phyloP scores from a whole-genome alignment of 139 green algal genomes.

The Auxenochlorella protothecoides region DNA sequence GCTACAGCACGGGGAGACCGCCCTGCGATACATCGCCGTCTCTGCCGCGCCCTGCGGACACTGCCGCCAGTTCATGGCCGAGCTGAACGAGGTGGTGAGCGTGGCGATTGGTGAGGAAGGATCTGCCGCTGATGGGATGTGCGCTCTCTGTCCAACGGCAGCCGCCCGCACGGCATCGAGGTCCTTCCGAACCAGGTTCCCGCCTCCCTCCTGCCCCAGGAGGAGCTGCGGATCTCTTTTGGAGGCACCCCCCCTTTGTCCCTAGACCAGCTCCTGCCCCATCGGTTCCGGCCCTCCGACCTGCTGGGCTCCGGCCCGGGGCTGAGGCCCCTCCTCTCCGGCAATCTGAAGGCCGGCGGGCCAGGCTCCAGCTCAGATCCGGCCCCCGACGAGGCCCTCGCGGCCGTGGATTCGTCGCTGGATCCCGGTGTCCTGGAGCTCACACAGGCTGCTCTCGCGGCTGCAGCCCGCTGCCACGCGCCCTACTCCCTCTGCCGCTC shows the following conservation, averaged over 20 bases:
- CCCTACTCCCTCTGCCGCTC: constrained; percentile 71
- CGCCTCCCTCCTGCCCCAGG: constrained; percentile 20
- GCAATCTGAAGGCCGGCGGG: too few relatives aligned
- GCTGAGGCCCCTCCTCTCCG: constrained; percentile 6
- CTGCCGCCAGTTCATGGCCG: constrained; percentile 73
- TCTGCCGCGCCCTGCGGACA: constrained; percentile 74
- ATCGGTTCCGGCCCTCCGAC: constrained; percentile 63
- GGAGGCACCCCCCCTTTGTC: constrained; percentile 18
- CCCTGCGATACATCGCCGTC: constrained; percentile 49
- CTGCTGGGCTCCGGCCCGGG: constrained; percentile 19
- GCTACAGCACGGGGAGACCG: constrained; percentile 41
- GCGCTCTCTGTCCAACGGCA: too few relatives aligned
- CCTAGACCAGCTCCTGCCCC: constrained; percentile 57
- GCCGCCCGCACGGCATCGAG: too few relatives aligned
- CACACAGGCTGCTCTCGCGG: constrained; percentile 23
- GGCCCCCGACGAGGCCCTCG: too few relatives aligned
- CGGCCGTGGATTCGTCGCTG: too few relatives aligned
- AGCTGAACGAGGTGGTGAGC: constrained; percentile 61
- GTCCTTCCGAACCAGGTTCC: neutral
- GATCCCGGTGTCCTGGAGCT: too few relatives aligned
- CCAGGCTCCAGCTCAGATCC: too few relatives aligned
- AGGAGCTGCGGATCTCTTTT: constrained; percentile 53
- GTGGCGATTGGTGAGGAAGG: too few relatives aligned
- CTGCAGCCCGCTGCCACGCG: constrained; percentile 41
- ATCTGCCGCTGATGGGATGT: too few relatives aligned